Base-by-base conservation (phyloP, 106 monocot species). In the Allium fistulosum region DNA sequence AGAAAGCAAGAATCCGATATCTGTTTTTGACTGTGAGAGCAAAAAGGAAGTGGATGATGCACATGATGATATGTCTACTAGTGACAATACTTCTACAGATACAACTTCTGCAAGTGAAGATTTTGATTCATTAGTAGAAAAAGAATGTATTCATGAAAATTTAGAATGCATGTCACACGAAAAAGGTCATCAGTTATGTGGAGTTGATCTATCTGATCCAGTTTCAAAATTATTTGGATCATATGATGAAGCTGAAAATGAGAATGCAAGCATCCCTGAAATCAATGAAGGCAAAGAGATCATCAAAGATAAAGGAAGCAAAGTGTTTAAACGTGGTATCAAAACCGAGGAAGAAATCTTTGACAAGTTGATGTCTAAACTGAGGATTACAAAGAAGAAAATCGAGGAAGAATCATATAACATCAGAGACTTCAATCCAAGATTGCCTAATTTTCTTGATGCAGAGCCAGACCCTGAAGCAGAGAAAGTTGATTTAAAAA, bases 401-500 rank as follows among this genome's bases (percentile, higher is more conserved):
- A 59, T 46, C 11, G 51, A 51, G 2, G 61, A 66, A 0, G 77
- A 79, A 53, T 8, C 4, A 11, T 74, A 79, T 17, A 49, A 69
- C 10, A 45, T 67, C 9, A 78, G 60, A 58, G 73, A 63, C 37
- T 88, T 85, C 76, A 92, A 92, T 57, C 92, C 84, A 63, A 50
- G 85, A 55, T 59, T 58, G 18, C 93, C 88, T 0, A 63, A 60
- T 11, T 83, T 93, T 62, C 88, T 93, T 22, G 75, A 80, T 2
- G 13, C 69, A 8, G 75, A 85, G 66, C 80, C 81, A 51, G 85
- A 93, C 37, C 88, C 83, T 37, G 83, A 88, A 53, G 79, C 68
- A 53, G 93, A 93, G 50, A 85, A 72, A 67, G 88, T 93, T 13
- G 85, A 88, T 73, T 83, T 93, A 27, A 83, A 76, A 72, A 85